Base-by-base conservation (phyloP, 345 rosid species). In the Bruguiera parviflora region DNA sequence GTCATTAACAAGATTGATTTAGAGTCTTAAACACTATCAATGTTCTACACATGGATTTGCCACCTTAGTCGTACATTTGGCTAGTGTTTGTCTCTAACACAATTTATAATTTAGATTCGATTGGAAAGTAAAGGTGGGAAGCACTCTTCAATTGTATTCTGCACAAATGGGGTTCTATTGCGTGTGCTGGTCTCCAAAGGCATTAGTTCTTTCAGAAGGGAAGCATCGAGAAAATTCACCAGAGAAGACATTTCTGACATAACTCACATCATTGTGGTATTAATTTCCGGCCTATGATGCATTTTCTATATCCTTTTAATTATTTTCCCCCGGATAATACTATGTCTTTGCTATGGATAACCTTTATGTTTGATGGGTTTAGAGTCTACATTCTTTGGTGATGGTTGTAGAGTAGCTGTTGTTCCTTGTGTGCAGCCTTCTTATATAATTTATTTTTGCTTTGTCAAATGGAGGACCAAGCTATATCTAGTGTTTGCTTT, bases 231-330 rank as follows among this genome's bases (percentile, higher is more conserved):
- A n/a, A 71, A 64, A 29, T 71, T 5, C 0, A 66, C 66, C 58
- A 77, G 74, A 55, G 80, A 71, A 57, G 80, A 71, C 71, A 68
- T 86, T 75, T 85, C 87, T 70, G 87, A 81, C 70, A 77, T 94
- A 72, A 89, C 98, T 74, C 95, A 94, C 85, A 88, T 94, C 75
- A 84, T 94, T 84, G 92, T 91, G 97, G 98, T 94, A 94, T 62
- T 74, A 63, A 56, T 67, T 63, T 65, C 19, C 63, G 58, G 65
- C 57, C 25, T 29, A 19, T 18, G 27, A 8, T 27, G 31, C 37
- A 15, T 3, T 49, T 21, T 33, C 25, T 49, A 19, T 60, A 24
- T 53, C 35, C 71, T 35, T 35, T 3, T 15, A 5, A 13, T 3
- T 5, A 39, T 61, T 19, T 24, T 55, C 33, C 46, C 49, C 49